Conservation (phyloP, 805 yeast genomes). For the Cyberlindnera mycetangii region DNA sequence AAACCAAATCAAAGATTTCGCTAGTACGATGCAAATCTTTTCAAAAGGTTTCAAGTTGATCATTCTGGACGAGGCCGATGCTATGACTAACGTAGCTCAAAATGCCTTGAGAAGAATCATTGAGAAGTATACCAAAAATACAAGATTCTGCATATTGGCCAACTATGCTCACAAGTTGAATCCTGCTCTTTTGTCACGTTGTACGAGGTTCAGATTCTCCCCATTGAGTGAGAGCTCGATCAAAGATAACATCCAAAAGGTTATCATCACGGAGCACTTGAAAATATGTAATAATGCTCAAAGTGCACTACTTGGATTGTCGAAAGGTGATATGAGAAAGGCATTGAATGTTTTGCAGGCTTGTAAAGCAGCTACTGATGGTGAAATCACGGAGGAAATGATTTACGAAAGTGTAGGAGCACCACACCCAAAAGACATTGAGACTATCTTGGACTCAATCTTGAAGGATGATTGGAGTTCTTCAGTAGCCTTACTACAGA, state of each 20-base stretch:
- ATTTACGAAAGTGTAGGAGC: slow-evolving; percentile 95
- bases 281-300: slow-evolving; percentile 57
- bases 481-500: slow-evolving; percentile 62
- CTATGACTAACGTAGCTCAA: slow-evolving; percentile 87
- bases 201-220: slow-evolving; percentile 90
- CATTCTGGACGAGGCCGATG: slow-evolving; percentile 94
- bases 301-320: slow-evolving; percentile 60
- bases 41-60: slow-evolving; percentile 81
- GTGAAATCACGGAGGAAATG: slow-evolving; percentile 66
- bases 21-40: slow-evolving; percentile 92
- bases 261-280: slow-evolving; percentile 66
- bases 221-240: slow-evolving; percentile 74
- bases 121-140: slow-evolving; percentile 89
- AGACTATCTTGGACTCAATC: slow-evolving; percentile 69
- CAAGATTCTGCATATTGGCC: slow-evolving; percentile 94
- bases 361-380: slow-evolving; percentile 73
- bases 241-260: slow-evolving; percentile 61
- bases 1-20: slow-evolving; percentile 94
- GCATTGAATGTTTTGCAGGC: slow-evolving; percentile 94
- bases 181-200: slow-evolving; percentile 91
- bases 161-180: slow-evolving; percentile 94
- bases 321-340: slow-evolving; percentile 96
- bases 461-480: slow-evolving; percentile 88
- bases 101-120: slow-evolving; percentile 76
- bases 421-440: slow-evolving; percentile 85